Evolutionary conservation across 805 yeast genomes (phyloP).

Genomic region (Candida ortonii): DNA sequence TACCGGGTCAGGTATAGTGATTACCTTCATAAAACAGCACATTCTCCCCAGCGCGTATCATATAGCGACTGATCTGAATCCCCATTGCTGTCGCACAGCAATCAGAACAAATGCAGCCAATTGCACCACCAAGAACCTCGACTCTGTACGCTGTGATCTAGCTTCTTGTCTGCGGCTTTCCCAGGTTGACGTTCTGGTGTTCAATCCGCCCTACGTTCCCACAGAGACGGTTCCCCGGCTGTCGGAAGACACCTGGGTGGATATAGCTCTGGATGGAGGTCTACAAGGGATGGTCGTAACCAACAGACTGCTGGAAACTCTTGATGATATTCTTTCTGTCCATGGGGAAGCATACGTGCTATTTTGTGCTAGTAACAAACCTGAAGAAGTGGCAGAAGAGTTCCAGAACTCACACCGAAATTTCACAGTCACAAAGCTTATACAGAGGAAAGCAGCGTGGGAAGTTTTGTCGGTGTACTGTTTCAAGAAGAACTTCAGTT

Average conservation of each 20-base stretch:
- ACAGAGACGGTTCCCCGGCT: conserved; percentile 66
- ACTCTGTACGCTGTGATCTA: conserved; percentile 56
- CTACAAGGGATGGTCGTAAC: conserved; percentile 88
- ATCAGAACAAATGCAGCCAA: conserved; percentile 36
- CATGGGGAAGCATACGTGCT: conserved; percentile 81
- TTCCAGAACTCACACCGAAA: conserved; percentile 37
- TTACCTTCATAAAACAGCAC: conserved; percentile 66
- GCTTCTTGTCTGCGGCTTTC: conserved; percentile 45
- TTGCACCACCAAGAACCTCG: conserved; percentile 33
- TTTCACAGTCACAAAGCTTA: conserved; percentile 57
- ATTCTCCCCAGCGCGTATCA: conserved; percentile 53
- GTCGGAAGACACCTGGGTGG: conserved; percentile 63
- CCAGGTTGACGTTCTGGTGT: conserved; percentile 68
- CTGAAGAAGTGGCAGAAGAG: conserved; percentile 50
- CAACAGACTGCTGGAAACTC: conserved; percentile 49
- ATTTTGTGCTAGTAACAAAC: conserved; percentile 89
- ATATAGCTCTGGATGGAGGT: conserved; percentile 89
- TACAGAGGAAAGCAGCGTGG: conserved; percentile 89
- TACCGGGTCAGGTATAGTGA: conserved; percentile 86
- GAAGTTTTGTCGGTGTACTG: conserved; percentile 79
- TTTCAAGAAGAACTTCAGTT: conserved; percentile 38
- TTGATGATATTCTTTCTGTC: conserved; percentile 51
- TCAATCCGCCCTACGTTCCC: conserved; percentile 98
- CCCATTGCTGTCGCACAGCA: conserved; percentile 64
- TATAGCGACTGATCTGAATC: conserved; percentile 77